Percentiles rank a stretch among this genome's conserved stretches.
Evolutionary conservation across 345 rosid genomes (phyloP).

Genomic region (Eutrema japonicum): DNA sequence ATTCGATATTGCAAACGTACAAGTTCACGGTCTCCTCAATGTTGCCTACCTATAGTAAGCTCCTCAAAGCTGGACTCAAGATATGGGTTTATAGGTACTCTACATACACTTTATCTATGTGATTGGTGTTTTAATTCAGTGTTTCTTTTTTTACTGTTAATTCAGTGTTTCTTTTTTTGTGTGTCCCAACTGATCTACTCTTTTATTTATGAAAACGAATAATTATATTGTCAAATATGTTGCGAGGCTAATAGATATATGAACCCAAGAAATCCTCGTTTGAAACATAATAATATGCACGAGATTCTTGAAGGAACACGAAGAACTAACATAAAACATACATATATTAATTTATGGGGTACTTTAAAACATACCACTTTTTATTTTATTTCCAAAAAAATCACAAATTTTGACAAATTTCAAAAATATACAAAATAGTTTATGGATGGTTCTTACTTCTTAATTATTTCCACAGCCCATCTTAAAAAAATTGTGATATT

Average conservation of each 20-base stretch:
- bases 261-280: not conserved
- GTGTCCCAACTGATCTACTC: not conserved
- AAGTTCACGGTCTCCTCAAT: conserved; percentile 50
- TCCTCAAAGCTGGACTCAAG: conserved; percentile 62
- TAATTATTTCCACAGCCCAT: not conserved
- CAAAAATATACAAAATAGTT: not conserved
- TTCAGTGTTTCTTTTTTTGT: not conserved
- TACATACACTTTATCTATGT: not conserved
- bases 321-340: not conserved
- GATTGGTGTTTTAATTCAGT: not conserved
- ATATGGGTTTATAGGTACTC: conserved; percentile 73
- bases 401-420: no score
- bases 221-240: not conserved
- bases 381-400: not conserved
- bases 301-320: conserved; percentile 24
- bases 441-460: not conserved
- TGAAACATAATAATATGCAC: conserved; percentile 14
- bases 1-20: conserved; percentile 45
- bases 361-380: not conserved
- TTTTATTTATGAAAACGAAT: conserved; percentile 1
- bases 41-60: conserved; percentile 61
- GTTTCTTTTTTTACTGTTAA: not conserved
- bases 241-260: not conserved
- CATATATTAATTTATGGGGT: not conserved
- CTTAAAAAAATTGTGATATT: not conserved